Conservation (phyloP, 768 basidiomycete genomes). For the Tulasnella sp. region DNA sequence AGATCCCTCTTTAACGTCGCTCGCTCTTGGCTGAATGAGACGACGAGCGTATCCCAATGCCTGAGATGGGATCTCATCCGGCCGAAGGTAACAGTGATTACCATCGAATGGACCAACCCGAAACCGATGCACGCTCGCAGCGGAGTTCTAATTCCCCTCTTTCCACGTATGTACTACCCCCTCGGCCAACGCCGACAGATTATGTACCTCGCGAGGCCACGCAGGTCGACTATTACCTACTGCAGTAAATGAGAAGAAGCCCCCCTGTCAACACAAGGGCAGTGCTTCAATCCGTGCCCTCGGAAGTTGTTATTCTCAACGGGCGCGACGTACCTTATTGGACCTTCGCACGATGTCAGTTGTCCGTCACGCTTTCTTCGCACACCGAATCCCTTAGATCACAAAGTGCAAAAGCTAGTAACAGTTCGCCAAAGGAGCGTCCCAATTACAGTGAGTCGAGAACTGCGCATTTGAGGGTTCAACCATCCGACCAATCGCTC, state of each 20-base stretch:
- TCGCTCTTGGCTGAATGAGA: neutral
- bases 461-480: too few relatives aligned
- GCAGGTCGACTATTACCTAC: neutral
- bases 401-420: neutral
- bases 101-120: neutral
- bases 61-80: neutral
- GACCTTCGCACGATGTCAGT: neutral
- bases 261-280: neutral
- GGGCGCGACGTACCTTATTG: too few relatives aligned
- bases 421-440: neutral
- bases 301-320: neutral
- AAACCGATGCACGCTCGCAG: constrained; percentile 2
- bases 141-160: neutral
- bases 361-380: neutral
- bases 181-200: neutral
- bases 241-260: neutral
- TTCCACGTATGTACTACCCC: neutral
- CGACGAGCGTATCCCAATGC: neutral
- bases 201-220: neutral
- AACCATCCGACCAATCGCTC: neutral
- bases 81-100: neutral
- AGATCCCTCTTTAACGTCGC: too few relatives aligned
- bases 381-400: neutral
- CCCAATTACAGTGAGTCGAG: neutral
- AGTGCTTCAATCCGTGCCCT: neutral